A percentile compares a stretch with the other conserved stretches of the same genome.
phyloP scores from a whole-genome alignment of 441 rosid genomes.

The Cnidoscolus chayamansa region DNA sequence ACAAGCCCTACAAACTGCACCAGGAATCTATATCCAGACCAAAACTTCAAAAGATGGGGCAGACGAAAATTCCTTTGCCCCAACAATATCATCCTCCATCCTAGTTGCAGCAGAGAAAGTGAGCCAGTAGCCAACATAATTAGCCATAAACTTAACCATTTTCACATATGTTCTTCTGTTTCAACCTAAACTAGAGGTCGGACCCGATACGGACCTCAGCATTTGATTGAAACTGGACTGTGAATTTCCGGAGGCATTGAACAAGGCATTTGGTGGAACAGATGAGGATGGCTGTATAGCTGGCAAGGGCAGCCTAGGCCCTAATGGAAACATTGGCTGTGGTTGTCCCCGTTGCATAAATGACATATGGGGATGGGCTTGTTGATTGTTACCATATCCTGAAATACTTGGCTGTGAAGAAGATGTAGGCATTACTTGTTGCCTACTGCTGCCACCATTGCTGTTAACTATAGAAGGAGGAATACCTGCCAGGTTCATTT shows the following conservation, averaged over 20 bases:
- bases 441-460: conserved; percentile 43
- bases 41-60: conserved; percentile 9
- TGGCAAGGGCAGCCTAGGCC: conserved; percentile 70
- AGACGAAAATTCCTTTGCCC: conserved; percentile 10
- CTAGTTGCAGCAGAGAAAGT: conserved; percentile 19
- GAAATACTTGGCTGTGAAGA: conserved; percentile 60
- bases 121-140: conserved; percentile 7
- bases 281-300: conserved; percentile 75
- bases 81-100: conserved; percentile 1
- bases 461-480: conserved; percentile 53
- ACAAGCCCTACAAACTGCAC: conserved; percentile 28
- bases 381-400: conserved; percentile 52
- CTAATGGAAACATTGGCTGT: conserved; percentile 60
- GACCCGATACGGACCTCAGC: conserved; percentile 63
- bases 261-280: conserved; percentile 54
- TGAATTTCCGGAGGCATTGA: conserved; percentile 49
- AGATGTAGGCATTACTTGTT: conserved; percentile 46
- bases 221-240: conserved; percentile 54
- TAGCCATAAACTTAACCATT: conserved; percentile 11
- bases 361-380: conserved; percentile 65
- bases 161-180: not conserved
- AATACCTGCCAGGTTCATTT: conserved; percentile 44
- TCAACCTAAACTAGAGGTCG: conserved; percentile 63
- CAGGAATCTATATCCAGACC: conserved; percentile 16
- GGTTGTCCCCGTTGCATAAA: conserved; percentile 55